phyloP scores from a whole-genome alignment of 1,284 basidiomycete species.

The Malassezia dermatis region DNA sequence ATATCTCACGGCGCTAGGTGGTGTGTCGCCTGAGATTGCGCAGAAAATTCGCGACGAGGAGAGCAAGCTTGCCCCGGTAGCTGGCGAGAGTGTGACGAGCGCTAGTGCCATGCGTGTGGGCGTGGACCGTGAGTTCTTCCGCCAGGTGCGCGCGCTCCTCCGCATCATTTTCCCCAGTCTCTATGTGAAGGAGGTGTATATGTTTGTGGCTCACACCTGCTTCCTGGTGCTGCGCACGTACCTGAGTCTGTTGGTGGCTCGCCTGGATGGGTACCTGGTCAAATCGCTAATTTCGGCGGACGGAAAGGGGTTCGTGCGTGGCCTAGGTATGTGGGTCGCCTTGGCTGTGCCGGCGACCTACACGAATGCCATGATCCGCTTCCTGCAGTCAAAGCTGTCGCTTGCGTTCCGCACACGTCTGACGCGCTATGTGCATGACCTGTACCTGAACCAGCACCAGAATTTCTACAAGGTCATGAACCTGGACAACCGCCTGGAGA shows the following conservation, averaged over 20 bases:
- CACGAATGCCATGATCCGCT: slow-evolving; percentile 90
- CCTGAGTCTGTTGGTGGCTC: slow-evolving; percentile 65
- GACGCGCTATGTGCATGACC: slow-evolving; percentile 80
- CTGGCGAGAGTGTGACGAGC: slow-evolving; percentile 17
- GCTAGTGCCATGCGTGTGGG: slow-evolving; percentile 45
- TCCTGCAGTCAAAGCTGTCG: slow-evolving; percentile 79
- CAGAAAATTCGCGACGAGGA: slow-evolving; percentile 21
- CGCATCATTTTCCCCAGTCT: slow-evolving; percentile 38
- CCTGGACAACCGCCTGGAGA: slow-evolving; percentile 37
- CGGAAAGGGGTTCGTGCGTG: slow-evolving; percentile 69
- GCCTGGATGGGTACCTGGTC: slow-evolving; percentile 80
- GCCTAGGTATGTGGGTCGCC: slow-evolving; percentile 76
- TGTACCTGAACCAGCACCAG: slow-evolving; percentile 57
- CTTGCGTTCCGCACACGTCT: slow-evolving; percentile 73
- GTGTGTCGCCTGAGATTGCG: slow-evolving; percentile 20
- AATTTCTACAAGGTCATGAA: slow-evolving; percentile 53
- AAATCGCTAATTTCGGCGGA: slow-evolving; percentile 79
- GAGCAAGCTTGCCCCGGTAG: slow-evolving; percentile 17
- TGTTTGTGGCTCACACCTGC: slow-evolving; percentile 69
- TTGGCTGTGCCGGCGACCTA: slow-evolving; percentile 86
- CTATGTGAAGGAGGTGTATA: slow-evolving; percentile 59
- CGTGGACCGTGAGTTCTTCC: slow-evolving; percentile 67
- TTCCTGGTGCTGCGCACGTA: slow-evolving; percentile 75
- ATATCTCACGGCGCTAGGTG: slow-evolving; percentile 11
- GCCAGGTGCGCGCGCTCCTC: slow-evolving; percentile 51